Evolutionary conservation across 805 yeast species (phyloP).

Genomic region (Suhomyces tanzawaensis): DNA sequence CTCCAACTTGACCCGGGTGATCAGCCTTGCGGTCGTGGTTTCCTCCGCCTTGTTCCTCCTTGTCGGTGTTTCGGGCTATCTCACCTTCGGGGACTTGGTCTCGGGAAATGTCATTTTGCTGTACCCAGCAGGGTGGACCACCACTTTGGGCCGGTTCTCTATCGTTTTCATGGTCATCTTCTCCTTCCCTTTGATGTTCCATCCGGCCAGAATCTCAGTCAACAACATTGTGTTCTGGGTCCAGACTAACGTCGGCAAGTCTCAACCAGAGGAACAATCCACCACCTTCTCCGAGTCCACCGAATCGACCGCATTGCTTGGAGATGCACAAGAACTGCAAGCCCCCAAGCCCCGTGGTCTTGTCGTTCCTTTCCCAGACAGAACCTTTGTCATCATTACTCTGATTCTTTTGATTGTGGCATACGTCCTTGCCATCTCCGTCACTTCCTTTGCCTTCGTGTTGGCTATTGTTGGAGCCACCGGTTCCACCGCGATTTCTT

Average conservation of each 20-base stretch:
- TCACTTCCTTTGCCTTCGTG: conserved; percentile 75
- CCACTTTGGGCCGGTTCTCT: conserved; percentile 76
- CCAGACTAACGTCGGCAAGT: conserved; percentile 10
- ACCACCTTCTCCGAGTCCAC: not conserved
- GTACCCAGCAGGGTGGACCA: conserved; percentile 64
- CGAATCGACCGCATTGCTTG: conserved; percentile 14
- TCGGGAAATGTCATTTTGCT: conserved; percentile 76
- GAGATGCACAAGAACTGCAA: conserved; percentile 6
- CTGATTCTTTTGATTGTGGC: conserved; percentile 44
- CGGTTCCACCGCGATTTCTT: conserved; percentile 89
- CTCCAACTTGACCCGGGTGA: conserved; percentile 45
- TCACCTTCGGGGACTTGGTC: conserved; percentile 81
- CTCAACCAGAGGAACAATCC: not conserved
- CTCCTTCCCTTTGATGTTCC: conserved; percentile 87
- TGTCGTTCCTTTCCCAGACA: conserved; percentile 30
- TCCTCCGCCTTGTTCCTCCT: conserved; percentile 62
- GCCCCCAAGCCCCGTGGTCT: conserved; percentile 2
- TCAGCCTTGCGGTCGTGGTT: conserved; percentile 51
- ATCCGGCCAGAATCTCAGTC: conserved; percentile 82
- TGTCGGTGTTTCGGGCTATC: conserved; percentile 81
- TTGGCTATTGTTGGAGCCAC: conserved; percentile 89
- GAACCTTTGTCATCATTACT: conserved; percentile 28
- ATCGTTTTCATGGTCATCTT: conserved; percentile 77
- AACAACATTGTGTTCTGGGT: conserved; percentile 65
- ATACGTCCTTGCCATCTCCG: conserved; percentile 62